phyloP scores from a whole-genome alignment of 352 stramenopile genomes.

The Thalassiosira mediterranea region DNA sequence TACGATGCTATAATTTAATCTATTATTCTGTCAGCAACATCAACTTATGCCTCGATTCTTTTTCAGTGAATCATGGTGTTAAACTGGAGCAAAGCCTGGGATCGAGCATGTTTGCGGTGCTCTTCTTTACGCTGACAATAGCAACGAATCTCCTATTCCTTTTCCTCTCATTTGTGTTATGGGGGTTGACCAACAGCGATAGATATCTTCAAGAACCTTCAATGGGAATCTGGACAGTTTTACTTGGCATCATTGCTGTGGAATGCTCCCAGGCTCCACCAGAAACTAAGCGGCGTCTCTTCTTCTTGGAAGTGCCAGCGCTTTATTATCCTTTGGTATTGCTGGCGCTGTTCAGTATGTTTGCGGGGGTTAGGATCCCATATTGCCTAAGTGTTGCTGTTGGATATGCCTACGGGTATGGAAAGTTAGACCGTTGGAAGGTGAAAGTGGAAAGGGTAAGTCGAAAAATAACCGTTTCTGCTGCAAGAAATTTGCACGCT shows the following conservation, averaged over 20 bases:
- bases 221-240: conserved; percentile 70
- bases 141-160: conserved; percentile 65
- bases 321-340: conserved; percentile 77
- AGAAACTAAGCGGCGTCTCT: conserved; percentile 59
- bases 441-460: conserved; percentile 59
- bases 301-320: conserved; percentile 68
- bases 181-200: conserved; percentile 47
- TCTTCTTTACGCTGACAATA: conserved; percentile 68
- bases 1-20: too few species aligned
- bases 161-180: conserved; percentile 56
- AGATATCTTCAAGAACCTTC: conserved; percentile 37
- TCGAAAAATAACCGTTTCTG: too few species aligned
- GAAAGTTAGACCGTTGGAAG: conserved; percentile 67
- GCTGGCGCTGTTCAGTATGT: conserved; percentile 74
- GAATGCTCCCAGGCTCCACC: conserved; percentile 71
- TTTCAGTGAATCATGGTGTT: conserved; percentile 64
- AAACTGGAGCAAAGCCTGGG: conserved; percentile 73
- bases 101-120: conserved; percentile 62
- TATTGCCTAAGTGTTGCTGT: conserved; percentile 71
- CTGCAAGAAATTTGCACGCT: too few species aligned
- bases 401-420: conserved; percentile 69
- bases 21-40: too few species aligned
- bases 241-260: conserved; percentile 73
- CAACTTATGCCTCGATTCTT: too few species aligned
- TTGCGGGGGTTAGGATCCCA: conserved; percentile 60